A percentile compares a stretch with the other conserved stretches of the same genome.
Evolutionary conservation across 345 rosid genomes (phyloP).

Genomic region (Populus alba): DNA sequence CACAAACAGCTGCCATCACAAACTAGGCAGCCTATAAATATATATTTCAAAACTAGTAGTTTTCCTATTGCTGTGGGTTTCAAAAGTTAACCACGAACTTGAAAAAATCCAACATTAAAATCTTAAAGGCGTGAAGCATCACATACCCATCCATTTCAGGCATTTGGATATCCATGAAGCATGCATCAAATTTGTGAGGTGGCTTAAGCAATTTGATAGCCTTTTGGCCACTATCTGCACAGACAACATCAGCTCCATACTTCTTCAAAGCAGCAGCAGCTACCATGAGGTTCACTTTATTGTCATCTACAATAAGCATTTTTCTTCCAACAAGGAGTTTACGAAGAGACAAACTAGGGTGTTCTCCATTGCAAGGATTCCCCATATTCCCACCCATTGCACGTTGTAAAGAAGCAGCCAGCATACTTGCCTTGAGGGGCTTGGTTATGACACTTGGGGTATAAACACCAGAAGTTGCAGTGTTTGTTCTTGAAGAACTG

Average conservation of each 20-base stretch:
- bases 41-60: background rate
- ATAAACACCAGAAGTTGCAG: constrained; percentile 25
- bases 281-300: constrained; percentile 77
- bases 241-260: constrained; percentile 91
- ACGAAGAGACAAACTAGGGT: constrained; percentile 47
- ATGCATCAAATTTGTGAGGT: constrained; percentile 84
- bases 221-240: constrained; percentile 59
- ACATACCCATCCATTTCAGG: constrained; percentile 97
- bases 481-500: constrained; percentile 30
- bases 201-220: constrained; percentile 64
- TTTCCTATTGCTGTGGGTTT: background rate
- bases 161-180: constrained; percentile 99
- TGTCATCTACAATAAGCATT: constrained; percentile 84
- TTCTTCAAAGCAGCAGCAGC: constrained; percentile 89
- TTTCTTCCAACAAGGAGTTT: constrained; percentile 74
- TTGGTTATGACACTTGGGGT: constrained; percentile 57
- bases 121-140: background rate
- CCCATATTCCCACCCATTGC: constrained; percentile 69
- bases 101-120: background rate
- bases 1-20: background rate
- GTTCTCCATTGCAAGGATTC: constrained; percentile 57
- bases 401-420: constrained; percentile 73
- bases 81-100: background rate
- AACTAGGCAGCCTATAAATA: background rate
- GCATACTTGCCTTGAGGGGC: constrained; percentile 83